Evolutionary conservation across 805 yeast species (phyloP).

Genomic region (Saturnispora dispora): DNA sequence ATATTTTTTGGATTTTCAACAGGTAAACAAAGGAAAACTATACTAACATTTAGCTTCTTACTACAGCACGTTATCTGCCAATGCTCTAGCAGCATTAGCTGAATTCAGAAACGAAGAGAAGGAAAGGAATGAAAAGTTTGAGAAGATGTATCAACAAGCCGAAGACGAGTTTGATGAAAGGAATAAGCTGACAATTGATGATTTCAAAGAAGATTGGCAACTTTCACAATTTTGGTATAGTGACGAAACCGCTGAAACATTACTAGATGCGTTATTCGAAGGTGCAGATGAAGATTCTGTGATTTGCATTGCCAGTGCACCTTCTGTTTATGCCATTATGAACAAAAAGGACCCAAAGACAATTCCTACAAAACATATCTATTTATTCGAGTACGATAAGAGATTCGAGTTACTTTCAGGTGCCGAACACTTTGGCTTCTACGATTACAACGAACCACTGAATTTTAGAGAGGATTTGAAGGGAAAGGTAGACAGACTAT

Average conservation of each 20-base stretch:
- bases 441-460: constrained; percentile 68
- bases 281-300: constrained; percentile 69
- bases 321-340: constrained; percentile 84
- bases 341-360: constrained; percentile 39
- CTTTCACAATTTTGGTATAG: constrained; percentile 87
- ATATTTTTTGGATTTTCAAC: not conserved
- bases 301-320: constrained; percentile 76
- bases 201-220: constrained; percentile 89
- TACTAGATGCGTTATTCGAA: constrained; percentile 64
- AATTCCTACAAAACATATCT: constrained; percentile 61
- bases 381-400: constrained; percentile 68
- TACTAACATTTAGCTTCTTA: constrained; percentile 1
- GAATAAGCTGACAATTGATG: constrained; percentile 39
- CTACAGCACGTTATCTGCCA: constrained; percentile 34
- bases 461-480: constrained; percentile 46
- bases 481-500: constrained; percentile 58
- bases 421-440: constrained; percentile 52
- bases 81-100: constrained; percentile 46
- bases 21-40: not conserved
- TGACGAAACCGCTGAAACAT: constrained; percentile 57
- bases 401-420: constrained; percentile 73
- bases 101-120: constrained; percentile 62
- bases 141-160: constrained; percentile 43
- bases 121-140: constrained; percentile 46
- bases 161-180: constrained; percentile 44